Conservation (phyloP, 2,329 filamentous ascomycete genomes). For the Taxawa tesnikishii region DNA sequence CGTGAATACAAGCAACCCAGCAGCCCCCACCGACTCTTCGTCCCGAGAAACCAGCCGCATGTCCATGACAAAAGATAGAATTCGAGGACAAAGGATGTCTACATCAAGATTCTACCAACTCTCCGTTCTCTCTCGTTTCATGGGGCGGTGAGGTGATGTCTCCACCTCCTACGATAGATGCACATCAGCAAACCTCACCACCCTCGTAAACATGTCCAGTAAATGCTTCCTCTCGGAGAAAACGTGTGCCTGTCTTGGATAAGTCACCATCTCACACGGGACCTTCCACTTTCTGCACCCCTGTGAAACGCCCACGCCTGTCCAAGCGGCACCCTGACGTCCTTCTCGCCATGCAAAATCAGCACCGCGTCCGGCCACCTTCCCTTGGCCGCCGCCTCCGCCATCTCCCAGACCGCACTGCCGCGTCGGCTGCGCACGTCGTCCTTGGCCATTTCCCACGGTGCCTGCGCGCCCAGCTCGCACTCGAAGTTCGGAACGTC, state of each 20-base stretch:
- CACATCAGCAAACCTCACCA: slow-evolving; percentile 11
- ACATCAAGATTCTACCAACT: background rate
- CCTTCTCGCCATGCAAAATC: slow-evolving; percentile 23
- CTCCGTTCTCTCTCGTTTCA: background rate
- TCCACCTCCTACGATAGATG: slow-evolving; percentile 6
- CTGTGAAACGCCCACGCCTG: slow-evolving; percentile 22
- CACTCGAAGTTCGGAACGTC: slow-evolving; percentile 16
- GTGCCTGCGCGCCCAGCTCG: slow-evolving; percentile 14
- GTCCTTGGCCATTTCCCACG: slow-evolving; percentile 15
- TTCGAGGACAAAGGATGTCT: too few species aligned
- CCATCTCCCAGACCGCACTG: slow-evolving; percentile 19
- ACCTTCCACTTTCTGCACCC: slow-evolving; percentile 16
- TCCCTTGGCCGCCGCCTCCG: slow-evolving; percentile 11
- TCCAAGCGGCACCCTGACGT: slow-evolving; percentile 20
- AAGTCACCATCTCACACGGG: slow-evolving; percentile 21
- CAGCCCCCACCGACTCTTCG: too few species aligned
- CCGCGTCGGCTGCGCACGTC: slow-evolving; percentile 11
- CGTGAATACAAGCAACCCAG: too few species aligned
- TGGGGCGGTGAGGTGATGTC: too few species aligned
- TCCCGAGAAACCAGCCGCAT: too few species aligned
- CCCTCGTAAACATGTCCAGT: slow-evolving; percentile 15
- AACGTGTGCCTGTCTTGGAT: slow-evolving; percentile 21
- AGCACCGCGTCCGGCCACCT: slow-evolving; percentile 20
- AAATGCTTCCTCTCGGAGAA: slow-evolving; percentile 18
- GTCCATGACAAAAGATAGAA: too few species aligned